Percentiles rank a stretch among this genome's conserved stretches.
Conservation (phyloP, 139 green algal species). For the Bryopsis sp. region DNA sequence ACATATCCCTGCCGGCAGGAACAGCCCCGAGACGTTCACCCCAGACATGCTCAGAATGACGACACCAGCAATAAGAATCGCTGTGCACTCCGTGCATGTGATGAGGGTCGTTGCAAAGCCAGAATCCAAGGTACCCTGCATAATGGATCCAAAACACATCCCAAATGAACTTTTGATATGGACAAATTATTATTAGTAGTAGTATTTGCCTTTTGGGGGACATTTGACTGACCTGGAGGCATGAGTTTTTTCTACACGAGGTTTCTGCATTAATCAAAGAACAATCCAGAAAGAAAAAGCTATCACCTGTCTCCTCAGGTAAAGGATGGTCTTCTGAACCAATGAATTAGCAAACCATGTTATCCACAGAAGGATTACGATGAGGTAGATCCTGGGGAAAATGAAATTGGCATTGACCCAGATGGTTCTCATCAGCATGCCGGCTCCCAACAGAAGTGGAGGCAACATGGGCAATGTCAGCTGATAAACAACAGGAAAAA, state of each 20-base stretch:
- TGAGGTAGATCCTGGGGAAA: constrained; percentile 54
- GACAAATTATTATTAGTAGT: too few species aligned
- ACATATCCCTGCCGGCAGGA: constrained; percentile 55
- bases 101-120: constrained; percentile 44
- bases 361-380: constrained; percentile 62
- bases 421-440: constrained; percentile 67
- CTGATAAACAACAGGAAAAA: too few species aligned
- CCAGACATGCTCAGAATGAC: constrained; percentile 55
- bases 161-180: too few species aligned
- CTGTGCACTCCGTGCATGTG: constrained; percentile 40
- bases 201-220: too few species aligned
- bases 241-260: too few species aligned
- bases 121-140: constrained; percentile 52
- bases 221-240: too few species aligned
- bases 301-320: background rate
- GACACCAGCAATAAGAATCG: constrained; percentile 39
- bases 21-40: constrained; percentile 53
- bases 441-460: constrained; percentile 64
- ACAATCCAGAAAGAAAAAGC: too few species aligned
- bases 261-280: too few species aligned
- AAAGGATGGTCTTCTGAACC: constrained; percentile 21
- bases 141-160: too few species aligned
- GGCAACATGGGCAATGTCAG: constrained; percentile 73
- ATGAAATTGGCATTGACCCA: constrained; percentile 58
- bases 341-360: constrained; percentile 71